These are phyloP conservation scores for Nakazawaea peltata DNA, from an alignment of 805 yeast species.

Conservation along the genomic window DNA sequence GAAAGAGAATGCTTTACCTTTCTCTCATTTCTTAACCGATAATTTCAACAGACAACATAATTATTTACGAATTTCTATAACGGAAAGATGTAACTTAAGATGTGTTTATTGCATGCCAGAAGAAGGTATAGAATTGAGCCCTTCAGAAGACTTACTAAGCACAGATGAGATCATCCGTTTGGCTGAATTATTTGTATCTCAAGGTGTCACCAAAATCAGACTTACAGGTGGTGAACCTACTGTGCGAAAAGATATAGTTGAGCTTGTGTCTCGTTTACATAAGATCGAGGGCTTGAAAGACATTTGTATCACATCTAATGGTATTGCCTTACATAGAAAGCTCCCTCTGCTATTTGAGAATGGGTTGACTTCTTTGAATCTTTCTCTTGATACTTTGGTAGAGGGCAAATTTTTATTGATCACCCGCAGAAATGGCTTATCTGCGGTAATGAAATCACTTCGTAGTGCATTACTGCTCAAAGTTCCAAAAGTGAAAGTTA, in stretches of 20 bases:
- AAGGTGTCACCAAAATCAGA: conserved; percentile 44
- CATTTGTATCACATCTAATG: conserved; percentile 45
- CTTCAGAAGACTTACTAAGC: conserved; percentile 29
- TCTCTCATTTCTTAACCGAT: conserved; percentile 26
- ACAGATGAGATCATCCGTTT: conserved; percentile 35
- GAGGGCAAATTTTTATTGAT: conserved; percentile 42
- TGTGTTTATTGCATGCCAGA: conserved; percentile 51
- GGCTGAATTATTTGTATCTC: conserved; percentile 33
- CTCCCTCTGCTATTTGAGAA: conserved; percentile 28
- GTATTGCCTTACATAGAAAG: conserved; percentile 40
- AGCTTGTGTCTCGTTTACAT: conserved; percentile 30
- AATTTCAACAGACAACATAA: conserved; percentile 36
- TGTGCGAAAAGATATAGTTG: conserved; percentile 40
- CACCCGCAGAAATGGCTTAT: conserved; percentile 42
- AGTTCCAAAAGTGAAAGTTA: conserved; percentile 37
- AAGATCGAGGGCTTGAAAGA: conserved; percentile 34
- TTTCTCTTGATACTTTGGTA: conserved; percentile 40
- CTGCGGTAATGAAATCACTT: conserved; percentile 34
- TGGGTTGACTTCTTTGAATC: conserved; percentile 40
- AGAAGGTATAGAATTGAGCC: conserved; percentile 43
- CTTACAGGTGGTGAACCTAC: conserved; percentile 54
- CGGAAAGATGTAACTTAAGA: conserved; percentile 41
- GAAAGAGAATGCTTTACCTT: no score
- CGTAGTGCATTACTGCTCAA: conserved; percentile 35
- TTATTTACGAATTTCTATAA: conserved; percentile 41